Base-by-base conservation (phyloP, 495 filamentous ascomycete genomes). In the Rostrohypoxylon terebratum region DNA sequence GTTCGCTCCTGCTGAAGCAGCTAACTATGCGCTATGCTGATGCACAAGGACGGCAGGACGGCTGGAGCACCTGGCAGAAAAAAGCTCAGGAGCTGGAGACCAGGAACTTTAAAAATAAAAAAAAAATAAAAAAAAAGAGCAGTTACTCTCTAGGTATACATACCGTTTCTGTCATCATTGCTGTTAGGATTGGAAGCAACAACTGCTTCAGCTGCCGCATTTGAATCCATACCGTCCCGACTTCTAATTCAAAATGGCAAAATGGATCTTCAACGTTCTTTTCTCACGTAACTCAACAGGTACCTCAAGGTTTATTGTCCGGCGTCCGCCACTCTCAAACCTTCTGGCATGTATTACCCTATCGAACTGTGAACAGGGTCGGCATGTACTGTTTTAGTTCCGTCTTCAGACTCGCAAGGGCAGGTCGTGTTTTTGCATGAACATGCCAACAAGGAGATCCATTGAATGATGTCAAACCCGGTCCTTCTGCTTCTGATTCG, bases 331-430 rank as follows among this genome's bases (percentile, higher is more conserved):
- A 63, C 51, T 59, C 47, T 53, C 23, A 53, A 31, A 51, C 64
- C 34, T 60, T 60, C 2, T 38, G 25, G 21, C 7, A 25, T 31
- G 20, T 57, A 38, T 31, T 34, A 20, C 16, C 63, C 14, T 38
- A 55, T 63, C 44, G 44, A 48, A 33, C 54, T 59, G 53, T 33
- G 44, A 48, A 33, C 54, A 63, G 53, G 51, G 45, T 38, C 55
- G 42, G 59, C 31, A 50, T 36, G 57, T 53, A 50, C 18, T 71
- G 62, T 58, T 66, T 73, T 62, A 66, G 50, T 58, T 34, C 69
- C 65, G 71, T 57, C 57, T 66, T 73, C 66, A 66, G 50, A 58
- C 25, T 73, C 65, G 71, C 61, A 62, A 50, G 61, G 71, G 62
- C 47, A 57, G 69, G 59, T 23, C 20, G 59, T 69, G 54, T 62